These are phyloP conservation scores for Pseudisothecium myosuroides DNA, from an alignment of 225 moss, liverwort and hornwort species.

Conservation along the genomic window DNA sequence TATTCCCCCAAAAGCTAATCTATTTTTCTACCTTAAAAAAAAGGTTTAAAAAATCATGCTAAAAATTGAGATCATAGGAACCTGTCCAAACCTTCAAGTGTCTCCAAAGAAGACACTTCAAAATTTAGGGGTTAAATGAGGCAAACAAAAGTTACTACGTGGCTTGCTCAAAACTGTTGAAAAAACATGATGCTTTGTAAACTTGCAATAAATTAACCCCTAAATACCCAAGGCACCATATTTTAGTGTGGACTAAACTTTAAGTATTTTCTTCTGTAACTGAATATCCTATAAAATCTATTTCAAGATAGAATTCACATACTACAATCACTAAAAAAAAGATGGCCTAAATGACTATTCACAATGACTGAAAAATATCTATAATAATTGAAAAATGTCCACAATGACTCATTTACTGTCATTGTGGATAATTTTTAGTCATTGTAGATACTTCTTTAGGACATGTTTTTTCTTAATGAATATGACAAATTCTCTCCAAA, in stretches of 20 bases:
- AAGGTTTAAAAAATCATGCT: neutral
- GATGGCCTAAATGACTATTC: no score
- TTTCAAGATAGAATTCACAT: neutral
- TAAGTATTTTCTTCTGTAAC: neutral
- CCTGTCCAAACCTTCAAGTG: neutral
- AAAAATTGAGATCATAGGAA: neutral
- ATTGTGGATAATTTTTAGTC: no score
- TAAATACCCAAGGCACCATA: neutral
- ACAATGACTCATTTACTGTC: no score
- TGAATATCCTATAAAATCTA: neutral
- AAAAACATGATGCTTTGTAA: neutral
- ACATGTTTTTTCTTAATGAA: neutral
- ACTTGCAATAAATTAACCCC: accelerated
- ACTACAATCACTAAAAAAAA: neutral
- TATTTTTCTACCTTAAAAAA: neutral
- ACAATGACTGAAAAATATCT: no score
- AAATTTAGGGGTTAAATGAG: neutral
- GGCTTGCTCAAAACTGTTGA: accelerated
- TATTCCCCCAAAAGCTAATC: accelerated
- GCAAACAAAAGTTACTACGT: neutral
- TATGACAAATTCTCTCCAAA: accelerated
- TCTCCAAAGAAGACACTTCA: accelerated
- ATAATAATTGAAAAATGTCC: no score
- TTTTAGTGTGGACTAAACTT: neutral
- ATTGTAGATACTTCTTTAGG: no score